phyloP scores from a whole-genome alignment of 768 basidiomycete genomes.

The Multifurca ochricompacta region DNA sequence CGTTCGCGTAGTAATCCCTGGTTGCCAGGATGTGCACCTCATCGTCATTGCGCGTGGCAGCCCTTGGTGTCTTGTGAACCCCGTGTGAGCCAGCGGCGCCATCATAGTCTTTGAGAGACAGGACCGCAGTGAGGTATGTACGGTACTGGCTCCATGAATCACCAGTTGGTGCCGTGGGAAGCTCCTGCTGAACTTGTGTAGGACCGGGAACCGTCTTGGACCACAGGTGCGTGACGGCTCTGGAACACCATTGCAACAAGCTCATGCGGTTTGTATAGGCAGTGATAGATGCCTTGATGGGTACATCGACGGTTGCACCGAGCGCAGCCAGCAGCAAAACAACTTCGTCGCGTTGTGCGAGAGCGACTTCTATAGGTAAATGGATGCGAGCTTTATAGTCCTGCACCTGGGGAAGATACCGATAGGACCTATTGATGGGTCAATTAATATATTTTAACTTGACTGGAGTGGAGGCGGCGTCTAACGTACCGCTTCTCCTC shows the following conservation, averaged over 20 bases:
- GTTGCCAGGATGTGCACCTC: not conserved
- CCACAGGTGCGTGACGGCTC: not conserved
- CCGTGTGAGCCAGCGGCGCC: not conserved
- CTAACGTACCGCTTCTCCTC: conserved; percentile 19
- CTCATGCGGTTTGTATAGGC: not conserved
- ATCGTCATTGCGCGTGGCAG: not conserved
- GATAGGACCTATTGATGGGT: not conserved
- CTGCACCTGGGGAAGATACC: not conserved
- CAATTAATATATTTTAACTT: not conserved
- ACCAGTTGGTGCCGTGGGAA: not conserved
- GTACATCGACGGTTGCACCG: conserved; percentile 24
- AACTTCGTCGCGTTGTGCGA: conserved; percentile 23
- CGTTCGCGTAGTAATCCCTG: not conserved
- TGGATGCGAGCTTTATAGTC: not conserved
- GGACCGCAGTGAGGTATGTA: not conserved
- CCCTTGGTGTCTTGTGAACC: not conserved
- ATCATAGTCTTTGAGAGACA: not conserved
- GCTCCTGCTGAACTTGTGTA: not conserved
- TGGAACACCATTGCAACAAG: conserved; percentile 23
- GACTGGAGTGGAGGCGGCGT: not conserved
- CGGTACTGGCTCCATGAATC: conserved; percentile 2
- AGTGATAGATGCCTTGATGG: not conserved
- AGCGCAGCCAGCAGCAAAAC: conserved; percentile 25
- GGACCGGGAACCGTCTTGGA: not conserved
- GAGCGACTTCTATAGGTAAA: conserved; percentile 26